These are phyloP conservation scores for Pyrenula massariospora DNA, from an alignment of 495 filamentous ascomycete genomes.

Conservation along the genomic window DNA sequence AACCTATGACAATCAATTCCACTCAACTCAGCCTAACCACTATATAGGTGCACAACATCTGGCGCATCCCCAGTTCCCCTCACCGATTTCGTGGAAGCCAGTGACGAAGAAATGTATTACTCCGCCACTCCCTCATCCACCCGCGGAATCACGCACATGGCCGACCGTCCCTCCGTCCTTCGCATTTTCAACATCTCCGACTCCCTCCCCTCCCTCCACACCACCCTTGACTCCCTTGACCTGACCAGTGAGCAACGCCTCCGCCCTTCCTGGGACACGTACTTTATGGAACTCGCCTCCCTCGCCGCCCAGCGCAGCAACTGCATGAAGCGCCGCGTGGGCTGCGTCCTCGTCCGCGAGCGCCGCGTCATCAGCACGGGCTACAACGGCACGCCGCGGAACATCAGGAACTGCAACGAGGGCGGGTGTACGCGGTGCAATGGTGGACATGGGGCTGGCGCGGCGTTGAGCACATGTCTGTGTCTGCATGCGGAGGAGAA, in stretches of 20 bases:
- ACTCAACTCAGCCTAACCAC: no score
- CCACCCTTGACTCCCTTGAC: slow-evolving; percentile 54
- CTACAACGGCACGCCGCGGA: slow-evolving; percentile 92
- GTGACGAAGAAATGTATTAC: neutral
- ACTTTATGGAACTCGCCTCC: slow-evolving; percentile 93
- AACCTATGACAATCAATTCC: no score
- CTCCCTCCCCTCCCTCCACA: slow-evolving; percentile 55
- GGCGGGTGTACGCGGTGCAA: slow-evolving; percentile 93
- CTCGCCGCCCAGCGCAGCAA: slow-evolving; percentile 86
- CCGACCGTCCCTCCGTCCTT: slow-evolving; percentile 60
- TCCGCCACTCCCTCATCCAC: neutral
- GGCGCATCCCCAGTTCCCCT: neutral
- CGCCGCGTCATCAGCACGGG: slow-evolving; percentile 85
- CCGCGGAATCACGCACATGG: slow-evolving; percentile 37
- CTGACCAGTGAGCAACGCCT: slow-evolving; percentile 68
- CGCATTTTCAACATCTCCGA: slow-evolving; percentile 75
- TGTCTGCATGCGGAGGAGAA: slow-evolving; percentile 98
- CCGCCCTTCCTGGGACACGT: slow-evolving; percentile 90
- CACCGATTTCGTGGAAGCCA: neutral
- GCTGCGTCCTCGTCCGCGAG: slow-evolving; percentile 85
- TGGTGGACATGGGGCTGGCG: slow-evolving; percentile 52
- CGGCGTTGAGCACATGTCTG: slow-evolving; percentile 70
- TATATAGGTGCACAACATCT: neutral
- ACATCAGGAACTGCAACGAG: slow-evolving; percentile 80
- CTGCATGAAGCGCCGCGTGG: slow-evolving; percentile 96